A percentile compares a stretch with the other conserved stretches of the same genome.
These are phyloP conservation scores for Schizochytrium sp. DNA, from an alignment of 108 stramenopile species.

Conservation along the genomic window DNA sequence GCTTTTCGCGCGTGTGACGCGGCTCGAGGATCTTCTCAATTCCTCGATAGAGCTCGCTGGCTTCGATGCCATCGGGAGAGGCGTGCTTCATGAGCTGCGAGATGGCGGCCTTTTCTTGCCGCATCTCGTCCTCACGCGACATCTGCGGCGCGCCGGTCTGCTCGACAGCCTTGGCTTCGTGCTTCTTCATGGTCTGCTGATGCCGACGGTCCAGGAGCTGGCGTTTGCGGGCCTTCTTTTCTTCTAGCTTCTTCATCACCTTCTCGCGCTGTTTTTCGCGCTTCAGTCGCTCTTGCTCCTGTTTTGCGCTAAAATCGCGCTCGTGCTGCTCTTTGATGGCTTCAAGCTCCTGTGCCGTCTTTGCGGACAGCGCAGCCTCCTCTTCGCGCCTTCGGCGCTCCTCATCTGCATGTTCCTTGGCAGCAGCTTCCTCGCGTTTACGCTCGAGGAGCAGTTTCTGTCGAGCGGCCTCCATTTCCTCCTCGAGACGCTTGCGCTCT, in stretches of 20 bases:
- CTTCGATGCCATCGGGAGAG: neutral
- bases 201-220: neutral
- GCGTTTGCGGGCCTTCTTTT: neutral
- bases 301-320: conserved; percentile 1
- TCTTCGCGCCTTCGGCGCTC: neutral
- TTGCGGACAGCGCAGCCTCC: neutral
- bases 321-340: conserved; percentile 3
- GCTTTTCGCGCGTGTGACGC: neutral
- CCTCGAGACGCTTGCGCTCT: neutral
- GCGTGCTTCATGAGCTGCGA: neutral
- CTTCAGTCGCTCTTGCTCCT: neutral
- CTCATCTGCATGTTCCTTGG: neutral
- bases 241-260: conserved; percentile 12
- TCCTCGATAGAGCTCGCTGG: neutral
- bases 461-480: neutral
- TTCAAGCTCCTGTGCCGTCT: neutral
- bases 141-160: neutral
- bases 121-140: neutral
- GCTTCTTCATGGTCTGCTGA: neutral
- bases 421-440: neutral
- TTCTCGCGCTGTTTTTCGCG: neutral
- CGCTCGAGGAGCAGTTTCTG: neutral
- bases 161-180: neutral
- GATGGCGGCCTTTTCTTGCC: neutral
- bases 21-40: conserved; percentile 16